A percentile compares a stretch with the other conserved stretches of the same genome.
Conservation (phyloP, 148 eudicot genomes). For the Diospyros kaki region DNA sequence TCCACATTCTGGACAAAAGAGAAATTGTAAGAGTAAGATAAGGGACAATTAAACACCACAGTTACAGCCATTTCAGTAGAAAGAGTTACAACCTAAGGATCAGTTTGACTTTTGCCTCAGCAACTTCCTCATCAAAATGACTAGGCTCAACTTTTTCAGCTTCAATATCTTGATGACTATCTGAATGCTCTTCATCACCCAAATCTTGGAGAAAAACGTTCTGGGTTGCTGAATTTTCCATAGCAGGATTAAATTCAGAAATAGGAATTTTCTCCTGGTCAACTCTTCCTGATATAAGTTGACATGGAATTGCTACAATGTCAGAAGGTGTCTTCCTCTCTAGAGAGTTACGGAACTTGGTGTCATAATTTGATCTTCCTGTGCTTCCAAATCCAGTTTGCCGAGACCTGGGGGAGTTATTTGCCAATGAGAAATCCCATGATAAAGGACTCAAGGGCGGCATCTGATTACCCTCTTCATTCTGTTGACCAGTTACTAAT, state of each 20-base stretch:
- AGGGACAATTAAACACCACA: slow-evolving; percentile 6
- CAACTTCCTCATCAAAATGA: slow-evolving; percentile 64
- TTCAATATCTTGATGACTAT: slow-evolving; percentile 28
- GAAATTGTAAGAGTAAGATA: slow-evolving; percentile 16
- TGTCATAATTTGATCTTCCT: slow-evolving; percentile 24
- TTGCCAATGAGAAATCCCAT: slow-evolving; percentile 21
- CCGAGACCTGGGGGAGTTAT: slow-evolving; percentile 26
- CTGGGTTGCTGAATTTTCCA: slow-evolving; percentile 20
- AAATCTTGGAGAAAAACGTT: slow-evolving; percentile 29
- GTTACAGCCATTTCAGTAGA: slow-evolving; percentile 10
- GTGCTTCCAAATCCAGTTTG: slow-evolving; percentile 22
- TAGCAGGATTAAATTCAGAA: slow-evolving; percentile 28
- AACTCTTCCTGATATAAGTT: slow-evolving; percentile 23
- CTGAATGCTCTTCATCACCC: slow-evolving; percentile 28
- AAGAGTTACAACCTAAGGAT: slow-evolving; percentile 52
- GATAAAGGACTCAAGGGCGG: slow-evolving; percentile 26
- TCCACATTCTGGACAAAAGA: slow-evolving; percentile 67
- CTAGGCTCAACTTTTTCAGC: slow-evolving; percentile 29
- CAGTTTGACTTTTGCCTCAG: slow-evolving; percentile 72
- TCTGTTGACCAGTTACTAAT: slow-evolving; percentile 24
- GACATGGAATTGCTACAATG: slow-evolving; percentile 19
- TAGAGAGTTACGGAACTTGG: slow-evolving; percentile 30
- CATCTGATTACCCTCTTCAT: slow-evolving; percentile 26
- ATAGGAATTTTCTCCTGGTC: slow-evolving; percentile 22
- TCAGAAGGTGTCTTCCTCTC: slow-evolving; percentile 27